A percentile compares a stretch with the other conserved stretches of the same genome.
phyloP scores from a whole-genome alignment of 2,329 filamentous ascomycete genomes.

The Cladosporium sp. region DNA sequence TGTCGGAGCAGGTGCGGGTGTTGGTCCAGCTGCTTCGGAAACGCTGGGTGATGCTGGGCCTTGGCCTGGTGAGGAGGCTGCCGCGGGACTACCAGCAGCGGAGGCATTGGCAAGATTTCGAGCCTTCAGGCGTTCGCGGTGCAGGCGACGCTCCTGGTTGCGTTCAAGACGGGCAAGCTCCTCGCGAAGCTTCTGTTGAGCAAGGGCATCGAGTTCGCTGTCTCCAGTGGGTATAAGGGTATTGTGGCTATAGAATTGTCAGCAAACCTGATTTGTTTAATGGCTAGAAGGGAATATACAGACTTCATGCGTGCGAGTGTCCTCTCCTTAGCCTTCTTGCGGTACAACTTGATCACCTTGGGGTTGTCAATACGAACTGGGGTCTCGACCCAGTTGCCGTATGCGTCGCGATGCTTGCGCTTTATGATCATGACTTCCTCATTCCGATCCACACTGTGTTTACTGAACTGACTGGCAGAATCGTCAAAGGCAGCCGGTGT shows the following conservation, averaged over 20 bases:
- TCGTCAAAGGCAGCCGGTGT: constrained; percentile 67
- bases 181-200: constrained; percentile 57
- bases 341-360: constrained; percentile 83
- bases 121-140: constrained; percentile 84
- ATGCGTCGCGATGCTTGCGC: constrained; percentile 60
- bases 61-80: constrained; percentile 40
- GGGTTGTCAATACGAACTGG: constrained; percentile 52
- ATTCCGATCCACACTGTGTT: constrained; percentile 45
- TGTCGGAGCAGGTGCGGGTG: constrained; percentile 12
- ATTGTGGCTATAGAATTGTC: constrained; percentile 46
- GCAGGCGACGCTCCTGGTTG: constrained; percentile 85
- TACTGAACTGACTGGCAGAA: constrained; percentile 53
- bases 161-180: constrained; percentile 82
- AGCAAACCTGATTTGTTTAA: constrained; percentile 12
- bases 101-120: constrained; percentile 38
- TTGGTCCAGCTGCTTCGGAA: neutral
- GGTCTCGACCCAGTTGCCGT: constrained; percentile 49
- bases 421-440: constrained; percentile 71
- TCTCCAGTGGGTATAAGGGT: constrained; percentile 63
- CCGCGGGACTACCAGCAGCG: constrained; percentile 43
- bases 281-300: constrained; percentile 31
- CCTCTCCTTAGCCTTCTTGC: constrained; percentile 68
- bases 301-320: constrained; percentile 72
- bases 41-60: constrained; percentile 26
- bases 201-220: constrained; percentile 58